Evolutionary conservation across 148 eudicot species (phyloP).

Genomic region (Vaccinium corymbosum): DNA sequence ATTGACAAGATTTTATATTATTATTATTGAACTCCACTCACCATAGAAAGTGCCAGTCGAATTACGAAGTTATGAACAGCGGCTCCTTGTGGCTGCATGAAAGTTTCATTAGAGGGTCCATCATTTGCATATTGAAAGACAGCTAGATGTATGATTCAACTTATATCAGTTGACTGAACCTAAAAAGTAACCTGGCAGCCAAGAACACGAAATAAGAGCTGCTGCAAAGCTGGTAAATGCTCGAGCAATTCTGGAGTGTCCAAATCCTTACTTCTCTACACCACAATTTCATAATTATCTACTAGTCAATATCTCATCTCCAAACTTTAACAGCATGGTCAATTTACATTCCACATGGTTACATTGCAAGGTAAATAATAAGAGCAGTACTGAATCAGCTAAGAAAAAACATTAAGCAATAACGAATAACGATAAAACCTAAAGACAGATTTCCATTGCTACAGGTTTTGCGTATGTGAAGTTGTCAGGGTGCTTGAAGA

Average conservation of each 20-base stretch:
- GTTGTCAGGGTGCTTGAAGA: background rate
- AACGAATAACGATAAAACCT: background rate
- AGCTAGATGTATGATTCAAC: background rate
- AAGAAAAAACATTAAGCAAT: background rate
- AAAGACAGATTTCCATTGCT: background rate
- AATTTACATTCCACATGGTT: background rate
- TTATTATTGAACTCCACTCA: conserved; percentile 25
- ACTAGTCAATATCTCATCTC: background rate
- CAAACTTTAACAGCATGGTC: background rate
- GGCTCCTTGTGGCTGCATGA: conserved; percentile 98
- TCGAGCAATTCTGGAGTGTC: conserved; percentile 82
- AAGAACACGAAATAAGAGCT: conserved; percentile 70
- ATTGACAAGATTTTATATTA: background rate
- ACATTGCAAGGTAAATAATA: background rate
- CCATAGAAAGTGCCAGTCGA: conserved; percentile 88
- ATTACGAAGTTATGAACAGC: conserved; percentile 78
- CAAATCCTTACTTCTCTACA: conserved; percentile 89
- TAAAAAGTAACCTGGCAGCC: conserved; percentile 73
- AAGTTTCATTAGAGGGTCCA: conserved; percentile 9
- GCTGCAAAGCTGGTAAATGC: conserved; percentile 88
- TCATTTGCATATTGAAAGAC: background rate
- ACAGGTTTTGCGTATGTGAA: background rate
- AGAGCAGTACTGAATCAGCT: background rate
- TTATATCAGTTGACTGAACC: background rate
- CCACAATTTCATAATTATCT: conserved; percentile 9